Conservation (phyloP, 768 basidiomycete species). For the Amanita molliuscula region DNA sequence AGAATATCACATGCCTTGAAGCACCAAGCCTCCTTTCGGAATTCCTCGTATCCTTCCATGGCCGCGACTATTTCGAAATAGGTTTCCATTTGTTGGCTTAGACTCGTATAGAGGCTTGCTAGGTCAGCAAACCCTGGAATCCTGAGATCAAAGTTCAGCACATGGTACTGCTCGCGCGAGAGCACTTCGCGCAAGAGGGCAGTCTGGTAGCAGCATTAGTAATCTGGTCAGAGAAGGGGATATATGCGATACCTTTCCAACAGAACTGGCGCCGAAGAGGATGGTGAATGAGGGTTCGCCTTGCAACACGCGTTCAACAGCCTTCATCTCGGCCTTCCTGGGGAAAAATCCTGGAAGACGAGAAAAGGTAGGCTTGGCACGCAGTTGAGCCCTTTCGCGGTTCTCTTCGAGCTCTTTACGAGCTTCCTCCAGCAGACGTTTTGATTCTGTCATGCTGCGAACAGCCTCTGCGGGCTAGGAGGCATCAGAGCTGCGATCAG, state of each 20-base stretch:
- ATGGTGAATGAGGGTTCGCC: slow-evolving; percentile 74
- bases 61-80: slow-evolving; percentile 62
- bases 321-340: slow-evolving; percentile 53
- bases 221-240: background rate
- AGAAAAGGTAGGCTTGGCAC: slow-evolving; percentile 69
- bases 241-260: slow-evolving; percentile 52
- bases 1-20: slow-evolving; percentile 51
- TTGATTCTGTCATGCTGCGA: slow-evolving; percentile 71
- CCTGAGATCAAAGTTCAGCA: slow-evolving; percentile 75
- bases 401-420: slow-evolving; percentile 64
- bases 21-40: slow-evolving; percentile 64
- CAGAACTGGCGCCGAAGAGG: slow-evolving; percentile 71
- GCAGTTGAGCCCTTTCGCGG: slow-evolving; percentile 53
- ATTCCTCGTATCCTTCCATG: slow-evolving; percentile 57
- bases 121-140: slow-evolving; percentile 81
- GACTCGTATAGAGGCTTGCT: slow-evolving; percentile 62
- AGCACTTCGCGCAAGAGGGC: slow-evolving; percentile 72
- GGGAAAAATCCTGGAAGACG: slow-evolving; percentile 67
- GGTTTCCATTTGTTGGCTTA: slow-evolving; percentile 74
- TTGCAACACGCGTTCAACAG: slow-evolving; percentile 55
- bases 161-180: slow-evolving; percentile 57
- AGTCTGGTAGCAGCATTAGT: slow-evolving; percentile 34
- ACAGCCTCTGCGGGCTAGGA: slow-evolving; percentile 67
- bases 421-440: slow-evolving; percentile 66
- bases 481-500: slow-evolving; percentile 1